Evolutionary conservation across 2,329 filamentous ascomycete genomes (phyloP), one percentile per base, ranked within the genome.

Genomic region (Paraphaeosphaeria sporulosa): DNA sequence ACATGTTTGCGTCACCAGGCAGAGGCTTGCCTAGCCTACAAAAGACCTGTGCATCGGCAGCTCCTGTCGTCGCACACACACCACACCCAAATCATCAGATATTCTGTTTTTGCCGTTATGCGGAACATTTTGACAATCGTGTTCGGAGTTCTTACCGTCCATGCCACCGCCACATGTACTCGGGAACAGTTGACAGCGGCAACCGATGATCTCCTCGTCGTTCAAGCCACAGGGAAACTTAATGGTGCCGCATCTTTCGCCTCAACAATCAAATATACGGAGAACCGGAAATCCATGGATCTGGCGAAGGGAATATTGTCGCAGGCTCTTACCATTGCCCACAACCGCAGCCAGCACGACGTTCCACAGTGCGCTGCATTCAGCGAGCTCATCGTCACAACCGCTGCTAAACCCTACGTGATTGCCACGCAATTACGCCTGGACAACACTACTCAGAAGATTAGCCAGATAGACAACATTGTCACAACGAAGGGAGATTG

Each of bases 401-500:
- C 68, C 42, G 44, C 64, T 8, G 51, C 68, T 4, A 66, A 67
- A 5, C 72, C 72, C 1, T 72, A 73, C 38, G 73, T 74, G 34
- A 69, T 75, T 51, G 65, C 63, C n/a, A 68, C 66, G 0, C 71
- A 72, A 50, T n/a, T 72, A 13, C 66, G 69, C 7, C 32, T 72
- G 13, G 68, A 69, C 51, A 71, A 71, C 59, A 54, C 62, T 2
- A 69, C 64, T 36, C 57, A 59, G 43, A 66, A 66, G 34, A 64
- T 73, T 10, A 57, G 54, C 19, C 59, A 66, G 34, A 67, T 74
- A 19, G 71, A 73, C 34, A 70, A 42, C 38, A 71, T 74, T 49
- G 60, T 68, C 13, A 74, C 72, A 8, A 71, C 62, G 0, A 72
- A 66, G 17, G 71, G 71, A 3, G 72, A 74, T 48, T 74, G 72